phyloP scores from a whole-genome alignment of 139 green algal species.

The Choricystis sp. region DNA sequence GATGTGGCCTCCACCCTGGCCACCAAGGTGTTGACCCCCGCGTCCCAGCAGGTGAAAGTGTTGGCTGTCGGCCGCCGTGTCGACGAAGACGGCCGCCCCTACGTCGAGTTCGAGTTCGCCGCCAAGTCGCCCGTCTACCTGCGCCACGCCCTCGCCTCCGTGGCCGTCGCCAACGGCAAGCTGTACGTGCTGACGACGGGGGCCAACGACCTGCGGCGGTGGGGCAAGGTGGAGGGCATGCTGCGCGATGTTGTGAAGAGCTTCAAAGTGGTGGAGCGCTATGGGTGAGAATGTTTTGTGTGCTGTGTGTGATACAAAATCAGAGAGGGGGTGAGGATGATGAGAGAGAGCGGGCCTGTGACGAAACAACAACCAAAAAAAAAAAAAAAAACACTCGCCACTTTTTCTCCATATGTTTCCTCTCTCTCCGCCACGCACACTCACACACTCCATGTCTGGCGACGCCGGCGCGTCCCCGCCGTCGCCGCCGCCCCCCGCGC shows the following conservation, averaged over 20 bases:
- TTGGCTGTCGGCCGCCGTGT: neutral
- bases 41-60: slow-evolving; percentile 57
- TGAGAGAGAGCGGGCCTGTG: too few species aligned
- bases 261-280: slow-evolving; percentile 39
- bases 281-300: neutral
- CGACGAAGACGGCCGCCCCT: slow-evolving; percentile 53
- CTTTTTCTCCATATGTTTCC: too few species aligned
- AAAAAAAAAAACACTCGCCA: too few species aligned
- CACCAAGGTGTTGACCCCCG: slow-evolving; percentile 40
- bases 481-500: too few species aligned
- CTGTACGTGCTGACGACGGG: slow-evolving; percentile 90
- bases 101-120: slow-evolving; percentile 87
- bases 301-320: neutral
- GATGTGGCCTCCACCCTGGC: slow-evolving; percentile 24
- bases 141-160: slow-evolving; percentile 58
- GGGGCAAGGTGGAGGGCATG: slow-evolving; percentile 76
- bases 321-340: too few species aligned
- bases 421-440: too few species aligned
- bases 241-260: slow-evolving; percentile 36
- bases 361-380: too few species aligned
- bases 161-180: slow-evolving; percentile 61
- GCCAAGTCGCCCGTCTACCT: slow-evolving; percentile 49
- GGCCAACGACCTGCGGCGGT: slow-evolving; percentile 66
- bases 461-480: too few species aligned
- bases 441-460: too few species aligned